Evolutionary conservation across 345 rosid genomes (phyloP).

Genomic region (Cardamine resedifolia): DNA sequence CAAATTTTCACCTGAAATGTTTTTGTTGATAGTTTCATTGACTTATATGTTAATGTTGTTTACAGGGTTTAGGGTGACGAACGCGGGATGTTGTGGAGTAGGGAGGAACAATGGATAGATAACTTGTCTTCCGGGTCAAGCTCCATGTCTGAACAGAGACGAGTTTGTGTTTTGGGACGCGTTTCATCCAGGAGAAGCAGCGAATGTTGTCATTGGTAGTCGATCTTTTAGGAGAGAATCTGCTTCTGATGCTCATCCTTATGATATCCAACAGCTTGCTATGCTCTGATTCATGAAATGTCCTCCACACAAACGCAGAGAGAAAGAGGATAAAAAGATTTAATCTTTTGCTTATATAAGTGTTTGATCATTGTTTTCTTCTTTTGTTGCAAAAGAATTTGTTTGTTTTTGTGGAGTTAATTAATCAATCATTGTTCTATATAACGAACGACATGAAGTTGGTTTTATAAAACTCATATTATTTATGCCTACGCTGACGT

Average conservation of each 20-base stretch:
- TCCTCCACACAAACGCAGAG: slow-evolving; percentile 10
- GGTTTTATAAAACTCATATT: background rate
- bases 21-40: no score
- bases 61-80: no score
- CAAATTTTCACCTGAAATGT: background rate
- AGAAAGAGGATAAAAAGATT: background rate
- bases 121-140: slow-evolving; percentile 59
- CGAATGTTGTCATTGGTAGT: slow-evolving; percentile 48
- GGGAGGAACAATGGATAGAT: slow-evolving; percentile 79
- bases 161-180: slow-evolving; percentile 73
- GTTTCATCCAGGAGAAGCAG: slow-evolving; percentile 69
- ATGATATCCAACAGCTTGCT: slow-evolving; percentile 57
- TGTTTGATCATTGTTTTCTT: slow-evolving; percentile 17
- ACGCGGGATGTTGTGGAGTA: no score
- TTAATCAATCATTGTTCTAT: slow-evolving; percentile 1
- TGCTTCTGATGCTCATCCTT: slow-evolving; percentile 55
- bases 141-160: slow-evolving; percentile 56
- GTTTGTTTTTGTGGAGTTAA: slow-evolving; percentile 16
- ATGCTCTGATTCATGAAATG: slow-evolving; percentile 35
- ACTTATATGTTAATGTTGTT: no score
- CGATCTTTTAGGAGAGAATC: slow-evolving; percentile 54
- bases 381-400: slow-evolving; percentile 4
- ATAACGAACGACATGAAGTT: slow-evolving; percentile 6
- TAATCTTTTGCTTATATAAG: background rate
- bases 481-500: background rate